Conservation (phyloP, 495 filamentous ascomycete species). For the Hypoxylon intermedium region DNA sequence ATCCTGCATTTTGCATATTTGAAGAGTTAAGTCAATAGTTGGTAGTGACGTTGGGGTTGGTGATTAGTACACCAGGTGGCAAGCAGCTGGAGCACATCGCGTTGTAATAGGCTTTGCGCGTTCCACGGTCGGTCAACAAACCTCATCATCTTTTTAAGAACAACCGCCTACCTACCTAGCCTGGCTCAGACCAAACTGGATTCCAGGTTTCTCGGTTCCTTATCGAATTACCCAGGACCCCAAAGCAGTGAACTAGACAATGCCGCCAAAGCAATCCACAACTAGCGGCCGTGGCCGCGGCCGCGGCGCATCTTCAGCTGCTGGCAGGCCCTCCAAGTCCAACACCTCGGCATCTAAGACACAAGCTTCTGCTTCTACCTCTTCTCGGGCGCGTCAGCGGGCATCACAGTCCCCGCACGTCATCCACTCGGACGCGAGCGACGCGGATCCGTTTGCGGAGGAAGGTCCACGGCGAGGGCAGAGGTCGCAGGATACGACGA, state of each 20-base stretch:
- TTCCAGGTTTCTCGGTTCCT: no score
- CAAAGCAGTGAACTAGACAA: not conserved
- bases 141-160: not conserved
- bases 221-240: not conserved
- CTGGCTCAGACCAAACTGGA: no score
- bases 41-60: constrained; percentile 1
- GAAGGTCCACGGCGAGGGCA: constrained; percentile 14
- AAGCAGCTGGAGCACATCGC: constrained; percentile 17
- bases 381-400: constrained; percentile 20
- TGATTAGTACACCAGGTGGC: constrained; percentile 20
- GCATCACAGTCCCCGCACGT: constrained; percentile 4
- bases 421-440: constrained; percentile 20
- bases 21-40: not conserved
- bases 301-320: constrained; percentile 21
- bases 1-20: not conserved
- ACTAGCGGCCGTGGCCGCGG: constrained; percentile 18
- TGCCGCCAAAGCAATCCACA: constrained; percentile 28
- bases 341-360: constrained; percentile 2
- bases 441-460: constrained; percentile 35
- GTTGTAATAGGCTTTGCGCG: constrained; percentile 1
- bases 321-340: constrained; percentile 9
- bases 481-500: constrained; percentile 10
- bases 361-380: constrained; percentile 4
- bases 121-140: no score
- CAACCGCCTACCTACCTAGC: not conserved